Conservation (phyloP, 495 filamentous ascomycete genomes). For the Podospora didyma region DNA sequence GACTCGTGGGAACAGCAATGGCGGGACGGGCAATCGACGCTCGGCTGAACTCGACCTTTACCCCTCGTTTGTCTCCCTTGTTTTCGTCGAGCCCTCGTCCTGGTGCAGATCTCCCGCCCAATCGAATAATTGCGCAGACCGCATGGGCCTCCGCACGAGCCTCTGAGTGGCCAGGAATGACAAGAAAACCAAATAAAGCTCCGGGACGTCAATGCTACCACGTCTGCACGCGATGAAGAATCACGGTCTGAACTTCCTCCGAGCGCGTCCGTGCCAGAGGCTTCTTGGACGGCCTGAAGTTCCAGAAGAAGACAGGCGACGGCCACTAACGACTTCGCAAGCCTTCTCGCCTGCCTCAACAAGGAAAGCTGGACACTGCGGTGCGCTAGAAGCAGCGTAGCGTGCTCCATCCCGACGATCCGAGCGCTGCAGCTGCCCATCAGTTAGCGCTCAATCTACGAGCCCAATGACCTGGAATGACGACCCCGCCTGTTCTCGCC, state of each 20-base stretch:
- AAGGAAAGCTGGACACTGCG: too few species aligned
- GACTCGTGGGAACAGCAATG: neutral
- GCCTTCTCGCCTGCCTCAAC: neutral
- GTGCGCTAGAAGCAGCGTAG: neutral
- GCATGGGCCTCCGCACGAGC: neutral
- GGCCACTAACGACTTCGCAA: neutral
- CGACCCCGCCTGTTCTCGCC: too few species aligned
- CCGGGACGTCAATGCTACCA: neutral
- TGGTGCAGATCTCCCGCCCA: slow-evolving; percentile 1
- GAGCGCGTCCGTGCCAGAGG: neutral
- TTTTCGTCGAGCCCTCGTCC: neutral
- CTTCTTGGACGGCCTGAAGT: neutral
- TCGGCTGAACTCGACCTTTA: neutral
- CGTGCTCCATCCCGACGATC: neutral
- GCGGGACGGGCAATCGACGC: neutral
- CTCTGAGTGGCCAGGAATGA: neutral
- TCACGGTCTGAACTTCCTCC: neutral
- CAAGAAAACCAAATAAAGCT: too few species aligned
- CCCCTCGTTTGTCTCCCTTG: too few species aligned
- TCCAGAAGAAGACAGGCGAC: neutral
- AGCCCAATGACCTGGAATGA: neutral
- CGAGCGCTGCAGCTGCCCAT: neutral
- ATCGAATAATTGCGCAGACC: neutral
- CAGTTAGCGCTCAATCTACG: neutral
- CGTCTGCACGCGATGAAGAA: neutral